These are phyloP conservation scores for Paraphoma sp. DNA, from an alignment of 2,329 filamentous ascomycete genomes.

Conservation along the genomic window DNA sequence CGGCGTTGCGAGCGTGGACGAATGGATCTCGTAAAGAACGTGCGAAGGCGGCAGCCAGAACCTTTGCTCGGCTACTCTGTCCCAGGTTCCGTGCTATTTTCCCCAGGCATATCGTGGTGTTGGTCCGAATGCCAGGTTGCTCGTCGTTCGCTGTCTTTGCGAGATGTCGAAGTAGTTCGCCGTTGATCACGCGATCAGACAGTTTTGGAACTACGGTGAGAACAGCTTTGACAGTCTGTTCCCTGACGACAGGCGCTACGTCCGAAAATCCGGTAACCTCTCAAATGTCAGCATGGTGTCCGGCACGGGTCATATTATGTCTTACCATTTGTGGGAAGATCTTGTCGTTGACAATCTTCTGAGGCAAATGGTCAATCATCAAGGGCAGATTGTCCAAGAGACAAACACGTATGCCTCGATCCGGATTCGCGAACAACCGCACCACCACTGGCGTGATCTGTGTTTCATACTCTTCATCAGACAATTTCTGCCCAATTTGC, in stretches of 20 bases:
- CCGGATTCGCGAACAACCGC: slow-evolving; percentile 86
- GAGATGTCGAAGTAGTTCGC: slow-evolving; percentile 86
- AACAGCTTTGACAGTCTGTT: slow-evolving; percentile 95
- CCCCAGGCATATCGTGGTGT: slow-evolving; percentile 95
- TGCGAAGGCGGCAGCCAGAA: slow-evolving; percentile 90
- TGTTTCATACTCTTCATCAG: slow-evolving; percentile 86
- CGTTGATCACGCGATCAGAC: slow-evolving; percentile 91
- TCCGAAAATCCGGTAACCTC: slow-evolving; percentile 95
- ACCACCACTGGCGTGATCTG: slow-evolving; percentile 87
- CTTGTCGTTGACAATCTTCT: slow-evolving; percentile 92
- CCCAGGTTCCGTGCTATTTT: slow-evolving; percentile 94
- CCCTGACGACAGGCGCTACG: slow-evolving; percentile 85
- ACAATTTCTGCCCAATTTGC: slow-evolving; percentile 87
- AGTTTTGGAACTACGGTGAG: slow-evolving; percentile 86
- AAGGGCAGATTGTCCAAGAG: slow-evolving; percentile 84
- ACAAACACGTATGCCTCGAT: slow-evolving; percentile 89
- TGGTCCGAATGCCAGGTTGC: slow-evolving; percentile 94
- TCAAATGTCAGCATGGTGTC: slow-evolving; percentile 31
- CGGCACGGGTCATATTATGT: too few relatives aligned
- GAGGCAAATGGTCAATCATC: slow-evolving; percentile 89
- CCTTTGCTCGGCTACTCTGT: slow-evolving; percentile 77
- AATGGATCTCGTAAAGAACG: slow-evolving; percentile 92
- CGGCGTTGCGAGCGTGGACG: slow-evolving; percentile 89
- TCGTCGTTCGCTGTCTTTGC: slow-evolving; percentile 98
- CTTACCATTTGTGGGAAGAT: slow-evolving; percentile 91